Evolutionary conservation across 202 grass and related monocot genomes (phyloP), one percentile per base, ranked within the genome.

Genomic region (Carex sylvatica): DNA sequence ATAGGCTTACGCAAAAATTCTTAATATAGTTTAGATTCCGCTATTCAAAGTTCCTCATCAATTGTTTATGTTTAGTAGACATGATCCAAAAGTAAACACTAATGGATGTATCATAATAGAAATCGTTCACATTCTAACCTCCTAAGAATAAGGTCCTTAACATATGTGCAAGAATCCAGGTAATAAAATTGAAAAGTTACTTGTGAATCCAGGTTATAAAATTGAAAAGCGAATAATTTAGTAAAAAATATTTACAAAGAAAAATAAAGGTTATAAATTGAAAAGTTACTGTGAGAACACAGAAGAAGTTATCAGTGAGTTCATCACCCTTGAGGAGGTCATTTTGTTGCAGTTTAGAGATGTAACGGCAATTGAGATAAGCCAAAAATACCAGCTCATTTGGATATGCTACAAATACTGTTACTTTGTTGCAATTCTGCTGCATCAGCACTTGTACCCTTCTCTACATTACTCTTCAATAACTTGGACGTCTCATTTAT

Each of bases 321-420:
- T 98, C 95, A 91, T 98, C 92, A 23, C 89, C 92, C 78, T 90
- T 93, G 55, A 98, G 87, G 71, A 98, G 89, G 74, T 89, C 91
- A 75, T 83, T 85, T 61, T 95, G 95, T 88, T 98, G 90, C 65
- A 95, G 68, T 64, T 95, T 91, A 38, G 82, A 67, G 77, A 95
- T 88, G 80, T 94, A 87, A 88, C 90, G 90, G 80, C 84, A n/a
- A n/a, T n/a, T n/a, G n/a, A n/a, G n/a, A n/a, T n/a, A n/a, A n/a
- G n/a, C n/a, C n/a, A n/a, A n/a, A n/a, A n/a, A n/a, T n/a, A n/a
- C n/a, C n/a, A n/a, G n/a, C n/a, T n/a, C n/a, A n/a, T n/a, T n/a
- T n/a, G n/a, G n/a, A n/a, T n/a, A n/a, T n/a, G n/a, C n/a, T n/a
- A n/a, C n/a, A n/a, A n/a, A n/a, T n/a, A n/a, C n/a, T n/a, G n/a